Evolutionary conservation across 1,284 basidiomycete species (phyloP).

Genomic region (Boletus semigastroideus): DNA sequence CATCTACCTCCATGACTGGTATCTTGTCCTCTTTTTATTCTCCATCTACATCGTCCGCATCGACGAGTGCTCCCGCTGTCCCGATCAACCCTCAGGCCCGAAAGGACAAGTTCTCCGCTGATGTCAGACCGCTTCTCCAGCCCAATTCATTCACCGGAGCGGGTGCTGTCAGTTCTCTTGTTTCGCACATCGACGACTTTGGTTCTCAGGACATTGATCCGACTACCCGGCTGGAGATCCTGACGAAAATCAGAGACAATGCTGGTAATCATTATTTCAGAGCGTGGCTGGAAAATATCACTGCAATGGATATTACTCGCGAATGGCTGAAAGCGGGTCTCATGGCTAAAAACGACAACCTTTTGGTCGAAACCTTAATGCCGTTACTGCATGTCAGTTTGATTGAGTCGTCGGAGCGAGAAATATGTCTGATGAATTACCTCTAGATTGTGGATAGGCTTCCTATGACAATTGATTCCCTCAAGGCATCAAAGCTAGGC

Average conservation of each 20-base stretch:
- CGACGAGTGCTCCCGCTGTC: slow-evolving; percentile 26
- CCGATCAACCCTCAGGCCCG: slow-evolving; percentile 38
- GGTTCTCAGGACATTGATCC: slow-evolving; percentile 63
- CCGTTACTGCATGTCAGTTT: slow-evolving; percentile 75
- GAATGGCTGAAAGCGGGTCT: slow-evolving; percentile 75
- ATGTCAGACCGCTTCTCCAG: slow-evolving; percentile 53
- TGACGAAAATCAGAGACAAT: slow-evolving; percentile 75
- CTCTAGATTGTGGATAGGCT: slow-evolving; percentile 76
- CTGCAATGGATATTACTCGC: slow-evolving; percentile 71
- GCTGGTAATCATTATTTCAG: slow-evolving; percentile 82
- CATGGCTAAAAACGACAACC: slow-evolving; percentile 51
- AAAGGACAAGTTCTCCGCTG: slow-evolving; percentile 49
- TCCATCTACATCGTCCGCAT: slow-evolving; percentile 30
- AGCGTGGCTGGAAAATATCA: slow-evolving; percentile 72
- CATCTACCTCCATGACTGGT: slow-evolving; percentile 40
- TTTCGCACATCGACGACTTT: slow-evolving; percentile 54
- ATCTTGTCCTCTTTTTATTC: slow-evolving; percentile 38
- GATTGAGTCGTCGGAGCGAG: slow-evolving; percentile 6
- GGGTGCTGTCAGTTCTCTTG: slow-evolving; percentile 58
- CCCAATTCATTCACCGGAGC: slow-evolving; percentile 65
- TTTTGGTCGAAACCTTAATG: slow-evolving; percentile 73
- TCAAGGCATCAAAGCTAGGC: slow-evolving; percentile 71
- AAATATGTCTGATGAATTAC: slow-evolving; percentile 19
- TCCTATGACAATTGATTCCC: slow-evolving; percentile 64
- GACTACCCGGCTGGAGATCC: slow-evolving; percentile 59